Evolutionary conservation across 1,284 basidiomycete species (phyloP), one percentile per base, ranked within the genome.

Genomic region (Moniliella sp.): DNA sequence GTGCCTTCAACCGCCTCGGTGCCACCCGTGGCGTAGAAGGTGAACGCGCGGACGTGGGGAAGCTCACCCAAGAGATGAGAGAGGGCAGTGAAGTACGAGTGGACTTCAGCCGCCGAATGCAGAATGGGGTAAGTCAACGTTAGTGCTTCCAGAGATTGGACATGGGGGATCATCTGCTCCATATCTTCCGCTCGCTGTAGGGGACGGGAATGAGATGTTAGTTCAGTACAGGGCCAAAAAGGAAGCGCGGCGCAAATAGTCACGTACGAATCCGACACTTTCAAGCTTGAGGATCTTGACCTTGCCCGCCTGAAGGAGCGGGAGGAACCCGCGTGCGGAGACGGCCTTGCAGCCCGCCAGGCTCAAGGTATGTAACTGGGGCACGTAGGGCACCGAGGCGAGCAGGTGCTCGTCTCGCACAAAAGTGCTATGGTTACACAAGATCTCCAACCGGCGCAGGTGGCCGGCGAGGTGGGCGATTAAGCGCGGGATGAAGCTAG

Each of bases 271-370:
- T 1, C 26, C 28, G 29, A 57, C 36, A 3, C 48, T 43, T 32
- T 57, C 54, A 26, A 57, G 37, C 2, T 48, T 42, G 8, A 57
- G 42, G 11, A 48, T 42, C 4, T 31, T 36, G 4, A 57, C 15
- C 4, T 31, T 25, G 15, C 38, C 37, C 5, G 15, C 19, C 3
- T 37, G 36, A 2, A 52, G 39, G 11, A 57, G 30, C 2, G 45
- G 28, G 12, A 37, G 28, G 10, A 57, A 37, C 3, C 50, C 54
- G 3, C 31, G 17, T 9, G 42, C 45, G 1, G 42, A 48, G 17
- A 57, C 46, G 7, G 37, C 37, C 30, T 50, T 44, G 37, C 47
- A 52, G 8, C 54, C 54, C 4, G 45, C 50, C 2, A 57, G 34
- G 9, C 46, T n/a, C n/a, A n/a, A n/a, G n/a, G n/a, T n/a, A n/a